Evolutionary conservation across 345 rosid species (phyloP), one percentile per base, ranked within the genome.

Genomic region (Boechera divaricarpa): DNA sequence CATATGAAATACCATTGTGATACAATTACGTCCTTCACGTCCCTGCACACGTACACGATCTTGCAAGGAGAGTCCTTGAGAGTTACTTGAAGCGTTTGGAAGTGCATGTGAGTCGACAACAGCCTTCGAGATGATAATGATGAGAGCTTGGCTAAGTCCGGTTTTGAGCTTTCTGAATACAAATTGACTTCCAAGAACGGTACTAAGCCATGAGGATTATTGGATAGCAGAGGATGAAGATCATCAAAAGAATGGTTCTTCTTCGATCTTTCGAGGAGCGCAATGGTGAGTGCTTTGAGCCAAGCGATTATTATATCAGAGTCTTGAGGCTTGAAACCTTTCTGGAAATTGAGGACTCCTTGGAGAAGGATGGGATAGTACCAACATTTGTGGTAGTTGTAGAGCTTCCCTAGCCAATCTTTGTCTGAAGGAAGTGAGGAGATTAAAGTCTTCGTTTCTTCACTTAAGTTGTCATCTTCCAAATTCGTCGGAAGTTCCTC

Each of bases 31-130:
- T 87, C 90, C 39, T 82, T 85, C 0, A 84, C 84, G 45, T 87
- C 72, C 72, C 92, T 81, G 7, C 87, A 82, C 33, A 88, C 16
- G 35, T 85, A 86, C 67, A 88, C 86, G 7, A 86, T 21, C 82
- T 83, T 85, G 64, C 87, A 85, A 12, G 72, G 54, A 3, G 85
- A 85, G 6, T 70, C 72, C 18, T 35, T 74, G 2, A 83, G 68
- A 0, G 84, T 58, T 15, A 53, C 58, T 4, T 87, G 77, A 42
- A 88, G 72, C 1, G 87, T n/a, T n/a, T 48, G 24, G 3, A 48
- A 48, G 9, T 24, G 21, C 24, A n/a, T 48, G 45, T 88, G 92
- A 11, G 86, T 82, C 0, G 83, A 68, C n/a, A 86, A 79, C 4
- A 86, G n/a, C 56, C 90, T 78, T 1, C 85, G 86, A 66, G 73